A percentile compares a stretch with the other conserved stretches of the same genome.
These are phyloP conservation scores for Hygrocybe punicea DNA, from an alignment of 768 basidiomycete genomes.

Conservation along the genomic window DNA sequence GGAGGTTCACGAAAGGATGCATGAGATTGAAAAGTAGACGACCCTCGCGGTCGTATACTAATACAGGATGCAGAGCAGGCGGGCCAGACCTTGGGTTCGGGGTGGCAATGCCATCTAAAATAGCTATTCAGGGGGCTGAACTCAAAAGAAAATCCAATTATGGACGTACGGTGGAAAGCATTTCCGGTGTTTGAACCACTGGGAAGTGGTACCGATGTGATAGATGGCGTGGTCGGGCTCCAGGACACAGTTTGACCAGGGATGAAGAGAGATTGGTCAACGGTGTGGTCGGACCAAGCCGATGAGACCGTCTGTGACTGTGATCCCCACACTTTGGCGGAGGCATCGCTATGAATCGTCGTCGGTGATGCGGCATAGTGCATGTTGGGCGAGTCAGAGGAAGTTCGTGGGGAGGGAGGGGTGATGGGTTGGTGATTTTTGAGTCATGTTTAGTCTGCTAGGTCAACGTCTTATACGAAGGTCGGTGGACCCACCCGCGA, in stretches of 20 bases:
- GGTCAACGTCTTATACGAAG: background rate
- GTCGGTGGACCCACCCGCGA: background rate
- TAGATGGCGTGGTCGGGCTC: background rate
- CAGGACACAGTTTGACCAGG: background rate
- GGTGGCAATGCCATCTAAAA: background rate
- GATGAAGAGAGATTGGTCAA: background rate
- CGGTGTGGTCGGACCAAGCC: background rate
- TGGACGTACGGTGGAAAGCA: background rate
- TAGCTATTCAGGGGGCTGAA: background rate
- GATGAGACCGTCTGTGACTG: background rate
- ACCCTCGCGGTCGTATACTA: constrained; percentile 16
- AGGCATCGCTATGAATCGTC: background rate
- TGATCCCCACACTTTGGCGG: background rate
- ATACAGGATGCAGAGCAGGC: constrained; percentile 13
- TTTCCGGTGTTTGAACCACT: background rate
- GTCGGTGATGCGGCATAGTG: background rate
- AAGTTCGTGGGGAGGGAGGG: no score
- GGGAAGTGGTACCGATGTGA: background rate
- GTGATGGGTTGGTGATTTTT: no score
- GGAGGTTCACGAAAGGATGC: constrained; percentile 11
- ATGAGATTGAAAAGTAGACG: constrained; percentile 16
- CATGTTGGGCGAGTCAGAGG: background rate
- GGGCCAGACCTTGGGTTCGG: background rate
- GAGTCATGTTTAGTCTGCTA: no score
- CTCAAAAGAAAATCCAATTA: no score